Evolutionary conservation across 306 rosid genomes (phyloP).

Genomic region (Amphicarpaea edgeworthii): DNA sequence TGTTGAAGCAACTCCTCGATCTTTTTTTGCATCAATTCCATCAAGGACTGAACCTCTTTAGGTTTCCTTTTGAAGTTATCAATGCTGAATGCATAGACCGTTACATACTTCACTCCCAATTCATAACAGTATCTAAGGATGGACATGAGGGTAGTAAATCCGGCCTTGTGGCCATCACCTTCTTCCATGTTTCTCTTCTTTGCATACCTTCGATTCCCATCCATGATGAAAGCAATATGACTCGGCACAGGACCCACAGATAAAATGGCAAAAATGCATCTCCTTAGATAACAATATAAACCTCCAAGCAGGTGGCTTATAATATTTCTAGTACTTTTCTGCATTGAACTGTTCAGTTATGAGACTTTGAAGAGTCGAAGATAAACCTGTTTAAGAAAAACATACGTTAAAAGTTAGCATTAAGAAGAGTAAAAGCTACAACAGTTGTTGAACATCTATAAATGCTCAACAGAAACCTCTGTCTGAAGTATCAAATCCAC

Average conservation of each 20-base stretch:
- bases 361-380: slow-evolving; percentile 3
- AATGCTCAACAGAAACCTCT: not conserved
- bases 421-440: slow-evolving; percentile 12
- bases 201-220: slow-evolving; percentile 87
- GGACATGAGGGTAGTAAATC: slow-evolving; percentile 61
- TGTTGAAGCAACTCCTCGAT: slow-evolving; percentile 66
- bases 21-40: slow-evolving; percentile 80
- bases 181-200: slow-evolving; percentile 58
- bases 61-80: slow-evolving; percentile 75
- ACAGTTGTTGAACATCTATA: not conserved
- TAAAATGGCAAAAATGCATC: slow-evolving; percentile 58
- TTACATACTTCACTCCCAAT: slow-evolving; percentile 68
- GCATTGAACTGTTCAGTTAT: slow-evolving; percentile 51
- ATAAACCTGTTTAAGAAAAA: slow-evolving; percentile 43
- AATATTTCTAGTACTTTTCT: slow-evolving; percentile 37
- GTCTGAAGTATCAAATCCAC: too few species aligned
- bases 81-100: slow-evolving; percentile 89
- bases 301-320: slow-evolving; percentile 45
- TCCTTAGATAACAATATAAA: slow-evolving; percentile 56
- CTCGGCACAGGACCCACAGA: slow-evolving; percentile 75
- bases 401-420: slow-evolving; percentile 8
- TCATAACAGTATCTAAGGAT: slow-evolving; percentile 75
- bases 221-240: slow-evolving; percentile 91
- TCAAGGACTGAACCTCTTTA: slow-evolving; percentile 61
- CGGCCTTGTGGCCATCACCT: slow-evolving; percentile 73